Conservation (phyloP, 2,329 filamentous ascomycete species). For the Cytospora leucostoma region DNA sequence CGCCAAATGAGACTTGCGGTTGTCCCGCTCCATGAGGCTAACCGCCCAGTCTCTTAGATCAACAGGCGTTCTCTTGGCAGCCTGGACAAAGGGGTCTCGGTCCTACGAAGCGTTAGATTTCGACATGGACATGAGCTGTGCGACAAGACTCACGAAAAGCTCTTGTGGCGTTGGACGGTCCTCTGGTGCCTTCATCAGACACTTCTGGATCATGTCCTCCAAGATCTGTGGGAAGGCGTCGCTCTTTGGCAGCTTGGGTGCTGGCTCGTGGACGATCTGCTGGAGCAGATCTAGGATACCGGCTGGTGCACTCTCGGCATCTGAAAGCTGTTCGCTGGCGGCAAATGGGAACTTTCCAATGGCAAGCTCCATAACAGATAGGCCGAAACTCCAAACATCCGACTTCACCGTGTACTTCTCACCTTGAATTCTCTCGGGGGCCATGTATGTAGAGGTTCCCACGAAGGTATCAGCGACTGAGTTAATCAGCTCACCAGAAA, state of each 20-base stretch:
- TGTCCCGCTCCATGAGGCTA: conserved; percentile 89
- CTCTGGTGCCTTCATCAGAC: conserved; percentile 85
- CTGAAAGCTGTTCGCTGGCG: conserved; percentile 67
- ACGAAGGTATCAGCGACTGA: conserved; percentile 98
- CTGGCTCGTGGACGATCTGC: conserved; percentile 95
- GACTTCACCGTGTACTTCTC: conserved; percentile 97
- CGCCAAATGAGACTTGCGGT: conserved; percentile 89
- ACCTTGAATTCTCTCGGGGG: conserved; percentile 94
- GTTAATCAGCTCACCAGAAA: conserved; percentile 97
- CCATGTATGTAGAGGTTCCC: conserved; percentile 99
- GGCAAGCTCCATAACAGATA: conserved; percentile 94
- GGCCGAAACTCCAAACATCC: conserved; percentile 97
- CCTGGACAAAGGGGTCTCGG: conserved; percentile 90
- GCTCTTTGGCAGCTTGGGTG: conserved; percentile 90
- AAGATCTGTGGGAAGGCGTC: conserved; percentile 94
- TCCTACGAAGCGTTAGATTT: conserved; percentile 57
- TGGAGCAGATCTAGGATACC: conserved; percentile 95
- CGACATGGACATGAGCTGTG: neutral
- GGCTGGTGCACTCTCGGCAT: conserved; percentile 80
- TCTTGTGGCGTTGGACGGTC: conserved; percentile 90
- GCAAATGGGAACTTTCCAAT: conserved; percentile 97
- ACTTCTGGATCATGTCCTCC: conserved; percentile 97
- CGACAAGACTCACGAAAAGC: conserved; percentile 70
- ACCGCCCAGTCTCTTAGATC: conserved; percentile 93
- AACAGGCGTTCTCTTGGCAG: conserved; percentile 93